phyloP scores from a whole-genome alignment of 2,329 filamentous ascomycete species.

The Didymellaceae sp. region DNA sequence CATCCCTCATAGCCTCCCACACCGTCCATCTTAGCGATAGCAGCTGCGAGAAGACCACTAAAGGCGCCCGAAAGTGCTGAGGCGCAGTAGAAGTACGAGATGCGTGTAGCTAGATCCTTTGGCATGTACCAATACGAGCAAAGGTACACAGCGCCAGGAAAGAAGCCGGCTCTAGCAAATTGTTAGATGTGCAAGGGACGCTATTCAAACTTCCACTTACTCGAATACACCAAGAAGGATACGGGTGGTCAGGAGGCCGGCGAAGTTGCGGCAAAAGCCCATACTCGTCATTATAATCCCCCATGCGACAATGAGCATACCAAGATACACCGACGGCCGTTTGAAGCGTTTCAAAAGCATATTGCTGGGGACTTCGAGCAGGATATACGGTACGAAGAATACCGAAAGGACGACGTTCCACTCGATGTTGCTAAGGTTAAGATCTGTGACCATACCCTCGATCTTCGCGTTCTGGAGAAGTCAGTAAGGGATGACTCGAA shows the following conservation, averaged over 20 bases:
- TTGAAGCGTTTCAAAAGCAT: conserved; percentile 48
- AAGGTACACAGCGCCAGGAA: conserved; percentile 46
- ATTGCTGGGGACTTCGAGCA: conserved; percentile 50
- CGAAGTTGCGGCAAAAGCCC: conserved; percentile 32
- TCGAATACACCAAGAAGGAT: conserved; percentile 37
- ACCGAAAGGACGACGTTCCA: conserved; percentile 68
- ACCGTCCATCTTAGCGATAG: conserved; percentile 48
- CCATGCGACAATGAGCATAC: conserved; percentile 37
- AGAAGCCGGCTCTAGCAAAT: conserved; percentile 32
- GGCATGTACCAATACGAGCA: conserved; percentile 46
- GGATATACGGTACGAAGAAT: conserved; percentile 59
- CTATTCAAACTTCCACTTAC: conserved; percentile 13
- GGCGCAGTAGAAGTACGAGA: conserved; percentile 48
- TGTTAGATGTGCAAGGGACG: not conserved
- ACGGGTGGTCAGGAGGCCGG: conserved; percentile 24
- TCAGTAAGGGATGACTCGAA: not conserved
- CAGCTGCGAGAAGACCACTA: conserved; percentile 51
- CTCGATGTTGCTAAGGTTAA: conserved; percentile 60
- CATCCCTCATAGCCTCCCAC: conserved; percentile 51
- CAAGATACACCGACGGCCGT: conserved; percentile 38
- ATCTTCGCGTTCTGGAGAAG: conserved; percentile 60
- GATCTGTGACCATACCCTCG: conserved; percentile 66
- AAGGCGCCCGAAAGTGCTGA: conserved; percentile 50
- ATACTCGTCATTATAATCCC: conserved; percentile 37
- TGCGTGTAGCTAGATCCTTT: conserved; percentile 42